These are phyloP conservation scores for Blastocystis hominis DNA, from an alignment of 352 stramenopile genomes.

Conservation along the genomic window DNA sequence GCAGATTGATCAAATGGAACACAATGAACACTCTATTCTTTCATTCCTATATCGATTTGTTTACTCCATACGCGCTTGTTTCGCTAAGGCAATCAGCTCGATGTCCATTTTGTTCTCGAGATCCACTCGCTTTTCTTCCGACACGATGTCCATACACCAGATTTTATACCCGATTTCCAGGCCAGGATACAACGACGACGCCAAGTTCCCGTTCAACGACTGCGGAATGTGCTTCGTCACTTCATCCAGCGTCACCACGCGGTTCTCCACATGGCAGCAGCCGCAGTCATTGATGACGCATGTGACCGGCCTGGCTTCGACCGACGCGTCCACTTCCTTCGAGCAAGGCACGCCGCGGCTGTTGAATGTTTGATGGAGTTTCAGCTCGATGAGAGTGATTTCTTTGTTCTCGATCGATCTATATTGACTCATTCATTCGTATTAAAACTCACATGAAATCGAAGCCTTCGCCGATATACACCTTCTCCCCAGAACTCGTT, in stretches of 20 bases:
- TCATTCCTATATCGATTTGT: background rate
- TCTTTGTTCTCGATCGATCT: background rate
- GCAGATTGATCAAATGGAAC: background rate
- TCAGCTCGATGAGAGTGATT: background rate
- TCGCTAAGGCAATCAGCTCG: background rate
- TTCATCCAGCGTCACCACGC: background rate
- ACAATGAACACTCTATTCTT: constrained; percentile 6
- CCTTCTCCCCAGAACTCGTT: background rate
- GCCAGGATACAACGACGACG: background rate
- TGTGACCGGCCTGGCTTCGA: background rate
- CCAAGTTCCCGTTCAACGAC: background rate
- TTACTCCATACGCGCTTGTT: constrained; percentile 45
- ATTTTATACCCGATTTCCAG: background rate
- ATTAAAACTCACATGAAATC: background rate
- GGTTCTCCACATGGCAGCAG: background rate
- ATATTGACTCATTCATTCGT: background rate
- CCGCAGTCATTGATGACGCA: background rate
- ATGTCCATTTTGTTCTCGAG: background rate
- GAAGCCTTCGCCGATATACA: background rate
- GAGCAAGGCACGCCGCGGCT: background rate
- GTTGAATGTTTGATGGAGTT: background rate
- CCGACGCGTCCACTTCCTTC: background rate
- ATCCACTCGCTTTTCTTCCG: background rate
- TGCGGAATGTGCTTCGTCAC: background rate
- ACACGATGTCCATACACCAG: background rate